These are phyloP conservation scores for Aschersonia sp. DNA, from an alignment of 2,329 filamentous ascomycete genomes.

Conservation along the genomic window DNA sequence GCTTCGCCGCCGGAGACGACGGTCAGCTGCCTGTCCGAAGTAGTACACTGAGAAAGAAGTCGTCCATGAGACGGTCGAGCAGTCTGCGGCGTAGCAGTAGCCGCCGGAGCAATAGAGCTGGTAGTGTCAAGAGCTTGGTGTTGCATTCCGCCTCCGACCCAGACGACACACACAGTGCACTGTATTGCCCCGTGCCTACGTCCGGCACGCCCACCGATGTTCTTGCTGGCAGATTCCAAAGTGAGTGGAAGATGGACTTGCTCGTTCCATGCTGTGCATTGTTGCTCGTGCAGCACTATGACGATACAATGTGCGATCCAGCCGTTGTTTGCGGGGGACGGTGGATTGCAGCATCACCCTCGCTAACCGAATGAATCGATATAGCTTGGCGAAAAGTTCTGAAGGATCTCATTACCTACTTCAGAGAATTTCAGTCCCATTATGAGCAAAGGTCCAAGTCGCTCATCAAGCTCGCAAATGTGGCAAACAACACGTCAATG, in stretches of 20 bases:
- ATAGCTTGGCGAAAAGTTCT: constrained; percentile 87
- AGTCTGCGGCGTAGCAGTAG: constrained; percentile 72
- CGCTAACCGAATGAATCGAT: background rate
- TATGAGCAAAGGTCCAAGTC: constrained; percentile 80
- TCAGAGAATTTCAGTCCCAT: constrained; percentile 77
- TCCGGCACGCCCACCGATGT: constrained; percentile 77
- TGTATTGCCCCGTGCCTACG: constrained; percentile 81
- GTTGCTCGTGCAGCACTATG: too few species aligned
- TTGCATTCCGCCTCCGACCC: constrained; percentile 55
- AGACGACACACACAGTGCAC: constrained; percentile 66
- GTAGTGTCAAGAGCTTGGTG: constrained; percentile 70
- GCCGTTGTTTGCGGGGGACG: too few species aligned
- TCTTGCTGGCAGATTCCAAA: constrained; percentile 76
- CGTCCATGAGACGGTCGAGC: constrained; percentile 56
- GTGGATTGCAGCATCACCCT: too few species aligned
- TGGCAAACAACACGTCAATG: constrained; percentile 65
- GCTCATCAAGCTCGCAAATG: constrained; percentile 67
- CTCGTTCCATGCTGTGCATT: too few species aligned
- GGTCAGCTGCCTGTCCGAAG: constrained; percentile 27
- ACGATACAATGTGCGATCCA: too few species aligned
- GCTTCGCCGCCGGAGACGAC: constrained; percentile 32
- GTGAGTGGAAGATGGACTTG: constrained; percentile 29
- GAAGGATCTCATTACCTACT: constrained; percentile 88
- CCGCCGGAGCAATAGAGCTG: constrained; percentile 67
- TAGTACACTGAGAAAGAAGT: constrained; percentile 82